Evolutionary conservation across 1,139 yeast species (phyloP), one percentile per base, ranked within the genome.

Genomic region (Yamadazyma sp.): DNA sequence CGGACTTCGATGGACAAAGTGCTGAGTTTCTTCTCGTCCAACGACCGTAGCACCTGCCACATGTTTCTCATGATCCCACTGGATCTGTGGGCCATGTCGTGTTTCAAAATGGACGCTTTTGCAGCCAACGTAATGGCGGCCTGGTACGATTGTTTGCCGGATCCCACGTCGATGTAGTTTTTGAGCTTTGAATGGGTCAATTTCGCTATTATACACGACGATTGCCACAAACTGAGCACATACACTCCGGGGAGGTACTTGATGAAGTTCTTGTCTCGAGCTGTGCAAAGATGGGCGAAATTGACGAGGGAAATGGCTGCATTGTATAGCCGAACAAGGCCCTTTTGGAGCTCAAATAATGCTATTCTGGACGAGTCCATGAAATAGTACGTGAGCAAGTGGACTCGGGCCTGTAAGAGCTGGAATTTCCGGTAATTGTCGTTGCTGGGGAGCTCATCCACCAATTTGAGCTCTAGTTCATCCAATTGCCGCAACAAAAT

Each of bases 41-140:
- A 61, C 1, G 78, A 69, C 39, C 80, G 76, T 59, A 86, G 86
- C 44, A 89, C 71, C 47, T 85, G 88, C 98, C 98, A 92, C 72
- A 88, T 82, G 53, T 89, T 89, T 51, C 86, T 78, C 92, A 92
- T 87, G 42, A 92, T 88, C 14, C 96, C 97, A 39, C 95, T 83
- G 0, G 95, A 86, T 47, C 97, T 75, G 59, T 86, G 87, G 1
- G 97, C 89, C 73, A 92, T 82, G 56, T 92, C 98, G 59, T 90
- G 94, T 53, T 87, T 87, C 50, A 88, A 68, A 30, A 90, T 84
- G 0, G 96, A 87, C 0, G 96, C 95, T 44, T 79, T 78, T 37
- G 82, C 78, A 1, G 92, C 81, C 34, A 86, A 64, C 17, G 76
- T 73, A 11, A 87, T 80, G 1, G 95, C 94, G 16, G 71, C 69